Evolutionary conservation across 2,329 filamentous ascomycete genomes (phyloP).

Genomic region (Aspergillus japonicus): DNA sequence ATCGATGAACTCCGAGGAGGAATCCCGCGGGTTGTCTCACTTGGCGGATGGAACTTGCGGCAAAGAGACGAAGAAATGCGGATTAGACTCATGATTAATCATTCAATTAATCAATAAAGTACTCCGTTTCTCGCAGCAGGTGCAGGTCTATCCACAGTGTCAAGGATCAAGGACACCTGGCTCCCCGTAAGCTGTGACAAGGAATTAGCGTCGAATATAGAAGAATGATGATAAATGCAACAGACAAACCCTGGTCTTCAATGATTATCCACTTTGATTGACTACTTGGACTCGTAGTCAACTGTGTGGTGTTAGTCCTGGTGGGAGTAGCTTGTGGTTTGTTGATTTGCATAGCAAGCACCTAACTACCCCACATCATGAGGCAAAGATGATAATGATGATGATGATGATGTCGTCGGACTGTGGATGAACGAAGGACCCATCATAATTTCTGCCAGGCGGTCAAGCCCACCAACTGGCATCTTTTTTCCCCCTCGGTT

Average conservation of each 20-base stretch:
- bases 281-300: background rate
- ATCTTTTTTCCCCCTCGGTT: background rate
- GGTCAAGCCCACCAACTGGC: background rate
- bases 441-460: background rate
- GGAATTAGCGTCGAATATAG: background rate
- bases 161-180: background rate
- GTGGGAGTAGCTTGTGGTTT: too few species aligned
- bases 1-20: conserved; percentile 5
- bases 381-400: background rate
- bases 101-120: background rate
- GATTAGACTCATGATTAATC: too few species aligned
- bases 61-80: conserved; percentile 7
- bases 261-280: background rate
- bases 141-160: background rate
- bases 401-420: too few species aligned
- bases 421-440: background rate
- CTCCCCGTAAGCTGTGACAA: background rate
- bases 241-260: background rate
- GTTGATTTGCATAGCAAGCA: too few species aligned
- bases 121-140: background rate
- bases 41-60: conserved; percentile 1
- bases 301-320: too few species aligned
- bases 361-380: background rate
- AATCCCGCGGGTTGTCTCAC: background rate
- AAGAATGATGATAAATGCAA: background rate